A percentile compares a stretch with the other conserved stretches of the same genome.
Evolutionary conservation across 768 basidiomycete species (phyloP).

Genomic region (Macrolepiota fuliginosa): DNA sequence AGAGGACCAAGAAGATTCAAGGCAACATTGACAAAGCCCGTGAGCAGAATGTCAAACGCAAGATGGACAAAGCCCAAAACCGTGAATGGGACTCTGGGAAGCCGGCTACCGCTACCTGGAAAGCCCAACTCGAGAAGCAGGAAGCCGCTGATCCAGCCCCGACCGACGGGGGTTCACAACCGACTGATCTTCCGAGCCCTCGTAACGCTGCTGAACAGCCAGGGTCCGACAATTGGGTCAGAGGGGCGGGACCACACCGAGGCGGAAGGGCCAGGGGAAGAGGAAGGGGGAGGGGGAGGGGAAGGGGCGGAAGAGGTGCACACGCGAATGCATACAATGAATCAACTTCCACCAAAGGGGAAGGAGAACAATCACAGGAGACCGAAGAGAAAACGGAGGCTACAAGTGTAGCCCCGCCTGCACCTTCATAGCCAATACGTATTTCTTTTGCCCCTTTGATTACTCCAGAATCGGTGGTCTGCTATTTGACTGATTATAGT

Average conservation of each 20-base stretch:
- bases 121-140: constrained; percentile 4
- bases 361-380: not conserved
- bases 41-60: constrained; percentile 76
- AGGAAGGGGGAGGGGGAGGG: constrained; percentile 22
- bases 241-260: constrained; percentile 5
- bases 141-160: not conserved
- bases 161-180: not conserved
- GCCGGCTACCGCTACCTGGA: constrained; percentile 19
- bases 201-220: not conserved
- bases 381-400: not conserved
- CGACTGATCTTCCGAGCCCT: not conserved
- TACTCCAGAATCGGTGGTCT: not conserved
- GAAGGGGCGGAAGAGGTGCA: constrained; percentile 13
- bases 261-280: constrained; percentile 19
- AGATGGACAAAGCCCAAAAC: constrained; percentile 75
- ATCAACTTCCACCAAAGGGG: not conserved
- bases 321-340: not conserved
- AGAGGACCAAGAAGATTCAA: constrained; percentile 62
- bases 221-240: constrained; percentile 4
- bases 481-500: not conserved
- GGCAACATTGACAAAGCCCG: constrained; percentile 66
- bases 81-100: constrained; percentile 89
- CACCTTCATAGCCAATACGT: constrained; percentile 2
- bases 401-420: not conserved
- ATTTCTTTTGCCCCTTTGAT: not conserved